Evolutionary conservation across 2,329 filamentous ascomycete species (phyloP).

Genomic region (Scytalidium sp.): DNA sequence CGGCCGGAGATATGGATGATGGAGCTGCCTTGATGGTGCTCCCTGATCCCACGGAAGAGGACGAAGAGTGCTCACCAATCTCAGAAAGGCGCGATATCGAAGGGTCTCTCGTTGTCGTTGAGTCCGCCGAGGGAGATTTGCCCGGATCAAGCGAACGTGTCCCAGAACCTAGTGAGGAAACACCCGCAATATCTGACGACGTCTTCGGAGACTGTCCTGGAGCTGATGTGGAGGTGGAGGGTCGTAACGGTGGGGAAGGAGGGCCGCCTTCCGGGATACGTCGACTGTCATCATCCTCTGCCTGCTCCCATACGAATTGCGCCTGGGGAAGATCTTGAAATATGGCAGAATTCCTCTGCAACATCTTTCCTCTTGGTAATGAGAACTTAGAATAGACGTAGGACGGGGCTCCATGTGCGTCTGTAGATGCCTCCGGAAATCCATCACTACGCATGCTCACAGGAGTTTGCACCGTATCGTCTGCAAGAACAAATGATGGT

Average conservation of each 20-base stretch:
- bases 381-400: conserved; percentile 86
- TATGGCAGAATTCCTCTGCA: conserved; percentile 65
- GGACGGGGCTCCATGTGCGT: conserved; percentile 57
- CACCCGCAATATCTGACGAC: conserved; percentile 18
- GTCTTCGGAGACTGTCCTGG: conserved; percentile 6
- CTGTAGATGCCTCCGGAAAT: conserved; percentile 53
- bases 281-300: conserved; percentile 39
- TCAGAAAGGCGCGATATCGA: conserved; percentile 39
- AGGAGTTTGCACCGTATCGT: conserved; percentile 66
- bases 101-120: conserved; percentile 34
- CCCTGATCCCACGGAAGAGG: not conserved
- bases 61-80: conserved; percentile 17
- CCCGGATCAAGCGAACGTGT: conserved; percentile 46
- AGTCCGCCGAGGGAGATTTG: conserved; percentile 39
- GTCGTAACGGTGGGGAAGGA: conserved; percentile 59
- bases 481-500: conserved; percentile 56
- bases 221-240: conserved; percentile 49
- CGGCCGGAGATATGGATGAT: conserved; percentile 50
- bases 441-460: conserved; percentile 70
- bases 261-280: conserved; percentile 47
- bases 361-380: conserved; percentile 75
- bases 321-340: conserved; percentile 49
- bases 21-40: conserved; percentile 36
- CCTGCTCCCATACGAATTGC: conserved; percentile 64
- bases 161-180: conserved; percentile 48